These are phyloP conservation scores for Auricularia cornea DNA, from an alignment of 768 basidiomycete species.

Conservation along the genomic window DNA sequence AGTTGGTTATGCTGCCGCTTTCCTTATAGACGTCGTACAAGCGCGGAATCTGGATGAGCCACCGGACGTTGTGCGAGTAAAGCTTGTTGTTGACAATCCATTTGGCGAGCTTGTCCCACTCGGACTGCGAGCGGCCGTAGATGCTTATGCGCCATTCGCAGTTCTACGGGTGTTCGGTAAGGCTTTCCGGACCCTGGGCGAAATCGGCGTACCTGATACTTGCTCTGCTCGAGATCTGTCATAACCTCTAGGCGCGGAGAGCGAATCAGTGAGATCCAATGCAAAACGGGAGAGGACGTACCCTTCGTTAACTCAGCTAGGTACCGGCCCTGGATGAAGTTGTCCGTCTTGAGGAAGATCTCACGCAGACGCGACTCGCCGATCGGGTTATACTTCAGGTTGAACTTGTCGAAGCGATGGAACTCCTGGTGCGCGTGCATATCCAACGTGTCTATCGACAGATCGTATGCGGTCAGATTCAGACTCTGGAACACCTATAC, in stretches of 20 bases:
- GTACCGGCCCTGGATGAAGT: constrained; percentile 85
- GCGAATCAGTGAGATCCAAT: background rate
- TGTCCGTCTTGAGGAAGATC: constrained; percentile 98
- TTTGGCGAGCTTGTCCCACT: constrained; percentile 98
- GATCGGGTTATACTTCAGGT: constrained; percentile 93
- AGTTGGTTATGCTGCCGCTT: constrained; percentile 72
- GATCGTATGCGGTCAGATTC: constrained; percentile 90
- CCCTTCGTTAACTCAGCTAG: constrained; percentile 92
- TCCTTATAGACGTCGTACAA: constrained; percentile 94
- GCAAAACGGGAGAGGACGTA: constrained; percentile 20
- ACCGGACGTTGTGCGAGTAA: constrained; percentile 93
- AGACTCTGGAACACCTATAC: constrained; percentile 81
- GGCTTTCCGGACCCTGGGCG: background rate
- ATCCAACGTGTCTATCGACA: constrained; percentile 97
- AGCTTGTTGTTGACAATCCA: constrained; percentile 95
- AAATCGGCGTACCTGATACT: constrained; percentile 69
- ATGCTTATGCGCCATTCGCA: constrained; percentile 97
- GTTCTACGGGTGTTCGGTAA: constrained; percentile 49
- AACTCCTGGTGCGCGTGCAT: constrained; percentile 99
- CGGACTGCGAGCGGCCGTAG: constrained; percentile 71
- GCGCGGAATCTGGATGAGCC: constrained; percentile 94
- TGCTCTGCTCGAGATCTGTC: constrained; percentile 95
- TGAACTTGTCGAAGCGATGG: constrained; percentile 98
- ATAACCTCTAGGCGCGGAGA: constrained; percentile 64
- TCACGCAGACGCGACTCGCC: constrained; percentile 92